Evolutionary conservation across 352 stramenopile genomes (phyloP).

Genomic region (Peronospora tabacina): DNA sequence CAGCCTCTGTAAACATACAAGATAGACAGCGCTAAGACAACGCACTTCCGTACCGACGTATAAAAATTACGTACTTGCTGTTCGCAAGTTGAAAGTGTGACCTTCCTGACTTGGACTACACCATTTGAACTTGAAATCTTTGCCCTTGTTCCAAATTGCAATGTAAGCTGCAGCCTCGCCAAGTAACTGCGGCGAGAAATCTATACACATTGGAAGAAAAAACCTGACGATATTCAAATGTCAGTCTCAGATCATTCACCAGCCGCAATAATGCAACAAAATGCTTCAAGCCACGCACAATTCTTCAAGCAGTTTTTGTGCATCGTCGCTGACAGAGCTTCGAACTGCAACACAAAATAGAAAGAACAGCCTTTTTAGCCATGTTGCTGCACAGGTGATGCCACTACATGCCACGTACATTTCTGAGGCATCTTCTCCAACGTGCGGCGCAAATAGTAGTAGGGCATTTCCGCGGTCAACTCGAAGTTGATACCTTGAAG

Average conservation of each 20-base stretch:
- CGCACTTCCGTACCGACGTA: background rate
- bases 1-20: conserved; percentile 35
- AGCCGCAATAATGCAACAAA: background rate
- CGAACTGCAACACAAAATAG: conserved; percentile 30
- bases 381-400: background rate
- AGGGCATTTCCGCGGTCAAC: conserved; percentile 70
- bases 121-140: conserved; percentile 78
- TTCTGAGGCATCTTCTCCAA: conserved; percentile 70
- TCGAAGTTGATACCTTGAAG: conserved; percentile 78
- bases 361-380: background rate
- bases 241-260: background rate
- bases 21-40: conserved; percentile 1
- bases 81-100: conserved; percentile 49
- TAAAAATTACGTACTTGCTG: conserved; percentile 46
- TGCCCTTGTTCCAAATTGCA: conserved; percentile 57
- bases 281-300: conserved; percentile 33
- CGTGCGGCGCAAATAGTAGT: conserved; percentile 53
- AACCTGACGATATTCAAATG: conserved; percentile 30
- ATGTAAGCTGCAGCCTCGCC: conserved; percentile 75
- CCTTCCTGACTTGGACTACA: conserved; percentile 46
- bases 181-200: conserved; percentile 44
- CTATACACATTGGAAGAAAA: conserved; percentile 56
- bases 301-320: conserved; percentile 54
- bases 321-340: conserved; percentile 36
- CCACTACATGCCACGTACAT: conserved; percentile 28